phyloP scores from a whole-genome alignment of 192 early-diverging fungal genomes.

The Coemansia sp. region DNA sequence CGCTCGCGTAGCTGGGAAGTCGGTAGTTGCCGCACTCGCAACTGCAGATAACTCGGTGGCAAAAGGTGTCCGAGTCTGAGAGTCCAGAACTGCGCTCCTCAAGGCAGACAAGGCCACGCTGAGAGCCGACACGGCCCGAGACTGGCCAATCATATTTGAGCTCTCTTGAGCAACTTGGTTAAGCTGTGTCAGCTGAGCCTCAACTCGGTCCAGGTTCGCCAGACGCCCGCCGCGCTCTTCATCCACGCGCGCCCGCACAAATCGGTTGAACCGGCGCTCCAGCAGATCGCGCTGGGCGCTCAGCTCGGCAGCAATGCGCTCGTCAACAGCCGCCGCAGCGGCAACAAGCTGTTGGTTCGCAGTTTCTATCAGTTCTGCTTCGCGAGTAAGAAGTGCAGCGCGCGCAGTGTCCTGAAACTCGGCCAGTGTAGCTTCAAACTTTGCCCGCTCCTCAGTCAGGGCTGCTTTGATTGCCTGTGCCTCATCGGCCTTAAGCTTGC shows the following conservation, averaged over 20 bases:
- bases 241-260: conserved; percentile 78
- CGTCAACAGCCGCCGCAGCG: conserved; percentile 40
- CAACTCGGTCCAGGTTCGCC: conserved; percentile 77
- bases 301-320: conserved; percentile 61
- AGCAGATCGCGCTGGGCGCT: conserved; percentile 63
- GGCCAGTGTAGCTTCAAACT: conserved; percentile 51
- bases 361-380: conserved; percentile 52
- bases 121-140: conserved; percentile 56
- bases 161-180: conserved; percentile 63
- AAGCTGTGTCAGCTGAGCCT: conserved; percentile 70
- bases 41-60: conserved; percentile 64
- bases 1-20: conserved; percentile 50
- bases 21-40: conserved; percentile 53
- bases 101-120: conserved; percentile 66
- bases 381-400: conserved; percentile 46
- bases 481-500: conserved; percentile 45
- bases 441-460: conserved; percentile 56
- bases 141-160: conserved; percentile 62
- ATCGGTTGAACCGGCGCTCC: conserved; percentile 72
- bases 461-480: conserved; percentile 53
- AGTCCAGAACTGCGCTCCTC: conserved; percentile 50
- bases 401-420: conserved; percentile 48
- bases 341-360: conserved; percentile 50
- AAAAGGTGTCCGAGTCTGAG: conserved; percentile 57
- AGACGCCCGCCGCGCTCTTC: conserved; percentile 86